Conservation (phyloP, 805 yeast genomes). For the Candida tammaniensis region DNA sequence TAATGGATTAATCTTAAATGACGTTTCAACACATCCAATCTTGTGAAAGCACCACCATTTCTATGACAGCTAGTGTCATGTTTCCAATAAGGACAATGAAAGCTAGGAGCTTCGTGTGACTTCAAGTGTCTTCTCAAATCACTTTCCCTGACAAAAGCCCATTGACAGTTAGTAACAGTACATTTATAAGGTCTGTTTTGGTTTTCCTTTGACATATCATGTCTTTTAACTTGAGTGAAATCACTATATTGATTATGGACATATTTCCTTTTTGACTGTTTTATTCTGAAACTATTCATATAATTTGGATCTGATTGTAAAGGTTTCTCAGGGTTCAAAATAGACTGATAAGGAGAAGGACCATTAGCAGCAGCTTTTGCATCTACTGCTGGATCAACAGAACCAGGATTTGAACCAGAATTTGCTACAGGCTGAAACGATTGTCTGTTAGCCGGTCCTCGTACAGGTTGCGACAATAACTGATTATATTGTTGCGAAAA, state of each 20-base stretch:
- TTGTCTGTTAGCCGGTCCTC: conserved; percentile 1
- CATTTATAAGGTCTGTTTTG: conserved; percentile 35
- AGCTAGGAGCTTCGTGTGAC: conserved; percentile 64
- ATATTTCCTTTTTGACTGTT: conserved; percentile 2
- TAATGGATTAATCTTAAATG: conserved; percentile 70
- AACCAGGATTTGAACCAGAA: conserved; percentile 4
- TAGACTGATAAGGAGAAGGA: conserved; percentile 3
- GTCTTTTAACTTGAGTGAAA: conserved; percentile 6
- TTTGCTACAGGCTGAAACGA: too few relatives aligned
- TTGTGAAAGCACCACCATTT: conserved; percentile 71
- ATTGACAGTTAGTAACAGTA: conserved; percentile 46
- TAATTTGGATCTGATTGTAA: not conserved
- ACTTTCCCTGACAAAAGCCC: conserved; percentile 70
- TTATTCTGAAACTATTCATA: conserved; percentile 1
- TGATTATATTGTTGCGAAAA: conserved; percentile 9
- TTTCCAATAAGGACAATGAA: conserved; percentile 73
- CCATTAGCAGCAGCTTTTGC: conserved; percentile 18
- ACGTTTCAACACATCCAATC: conserved; percentile 72
- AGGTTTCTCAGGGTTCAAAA: not conserved
- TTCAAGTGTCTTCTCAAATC: conserved; percentile 67
- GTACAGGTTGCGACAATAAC: conserved; percentile 5
- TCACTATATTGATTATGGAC: conserved; percentile 11
- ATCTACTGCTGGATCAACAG: too few relatives aligned
- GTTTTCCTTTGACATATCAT: conserved; percentile 5
- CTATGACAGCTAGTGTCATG: conserved; percentile 70